phyloP scores from a whole-genome alignment of 2,329 filamentous ascomycete genomes.

The Colletotrichum orchidophilum region DNA sequence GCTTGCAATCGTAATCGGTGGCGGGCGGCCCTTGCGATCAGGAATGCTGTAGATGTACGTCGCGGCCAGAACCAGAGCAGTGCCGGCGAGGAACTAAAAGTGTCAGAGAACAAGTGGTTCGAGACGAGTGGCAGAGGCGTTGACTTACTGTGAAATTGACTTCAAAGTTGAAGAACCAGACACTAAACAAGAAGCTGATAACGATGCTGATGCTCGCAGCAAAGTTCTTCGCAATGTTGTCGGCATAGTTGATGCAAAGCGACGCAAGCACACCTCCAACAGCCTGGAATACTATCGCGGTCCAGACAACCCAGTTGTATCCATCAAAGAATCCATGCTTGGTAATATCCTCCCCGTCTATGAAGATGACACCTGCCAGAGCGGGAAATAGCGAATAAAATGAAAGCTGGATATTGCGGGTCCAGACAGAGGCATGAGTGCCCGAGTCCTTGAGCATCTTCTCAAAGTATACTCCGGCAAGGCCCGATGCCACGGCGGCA shows the following conservation, averaged over 20 bases:
- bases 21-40: slow-evolving; percentile 69
- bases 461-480: slow-evolving; percentile 89
- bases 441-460: slow-evolving; percentile 91
- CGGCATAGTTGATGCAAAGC: slow-evolving; percentile 82
- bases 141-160: slow-evolving; percentile 75
- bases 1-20: slow-evolving; percentile 73
- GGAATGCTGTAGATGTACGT: slow-evolving; percentile 86
- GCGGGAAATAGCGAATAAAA: slow-evolving; percentile 95
- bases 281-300: slow-evolving; percentile 83
- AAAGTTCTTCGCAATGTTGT: slow-evolving; percentile 94
- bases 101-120: background rate
- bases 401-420: slow-evolving; percentile 92
- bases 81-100: slow-evolving; percentile 81
- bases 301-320: slow-evolving; percentile 93
- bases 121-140: background rate
- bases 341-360: slow-evolving; percentile 85
- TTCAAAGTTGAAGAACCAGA: slow-evolving; percentile 84
- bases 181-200: slow-evolving; percentile 84
- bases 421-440: slow-evolving; percentile 78
- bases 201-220: slow-evolving; percentile 93
- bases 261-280: slow-evolving; percentile 81
- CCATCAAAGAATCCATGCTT: slow-evolving; percentile 92
- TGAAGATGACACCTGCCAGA: slow-evolving; percentile 84
- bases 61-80: slow-evolving; percentile 78
- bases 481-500: slow-evolving; percentile 81